Evolutionary conservation across 1,284 basidiomycete genomes (phyloP), one percentile per base, ranked within the genome.

Genomic region (Tylopilus sp.): DNA sequence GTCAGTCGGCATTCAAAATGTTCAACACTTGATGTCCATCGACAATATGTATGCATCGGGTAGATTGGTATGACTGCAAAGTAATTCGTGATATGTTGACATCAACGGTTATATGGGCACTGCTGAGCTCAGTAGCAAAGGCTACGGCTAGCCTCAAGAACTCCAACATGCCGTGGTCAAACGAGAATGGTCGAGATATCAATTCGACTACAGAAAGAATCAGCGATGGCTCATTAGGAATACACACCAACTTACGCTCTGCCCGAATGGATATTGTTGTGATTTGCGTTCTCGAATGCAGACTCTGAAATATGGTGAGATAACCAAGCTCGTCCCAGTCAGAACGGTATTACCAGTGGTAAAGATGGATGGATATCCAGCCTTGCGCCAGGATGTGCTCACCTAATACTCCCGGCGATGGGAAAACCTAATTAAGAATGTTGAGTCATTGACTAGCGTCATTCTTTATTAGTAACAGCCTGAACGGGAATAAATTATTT

Each of bases 141-240:
- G 92, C 94, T 22, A 94, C 89, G 18, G 92, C 93, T 55, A 97
- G 85, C 84, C 97, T 97, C 67, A 94, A 94, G 82, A 97, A 97
- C 76, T 95, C 89, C 39, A 94, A 78, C 90, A 94, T 92, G n/a
- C n/a, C n/a, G 74, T 96, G 91, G 3, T 81, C 77, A 73, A 95
- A 95, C 73, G 91, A 94, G 81, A 98, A 98, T 78, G 29, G 89
- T 83, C 2, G 92, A 93, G 70, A 95, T 86, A 77, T 97, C 92
- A 70, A 94, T 92, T 57, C 91, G 89, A 76, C 92, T 94, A 70
- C 22, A 62, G 68, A 58, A 4, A n/a, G n/a, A 63, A 66, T 79
- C 51, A 78, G 70, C 24, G 49, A 65, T 18, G 61, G 36, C 24
- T 22, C 22, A 53, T 10, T 67, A 53, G 22, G n/a, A 66, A 61